phyloP scores from a whole-genome alignment of 352 stramenopile species.

The Blastocystis sp. region DNA sequence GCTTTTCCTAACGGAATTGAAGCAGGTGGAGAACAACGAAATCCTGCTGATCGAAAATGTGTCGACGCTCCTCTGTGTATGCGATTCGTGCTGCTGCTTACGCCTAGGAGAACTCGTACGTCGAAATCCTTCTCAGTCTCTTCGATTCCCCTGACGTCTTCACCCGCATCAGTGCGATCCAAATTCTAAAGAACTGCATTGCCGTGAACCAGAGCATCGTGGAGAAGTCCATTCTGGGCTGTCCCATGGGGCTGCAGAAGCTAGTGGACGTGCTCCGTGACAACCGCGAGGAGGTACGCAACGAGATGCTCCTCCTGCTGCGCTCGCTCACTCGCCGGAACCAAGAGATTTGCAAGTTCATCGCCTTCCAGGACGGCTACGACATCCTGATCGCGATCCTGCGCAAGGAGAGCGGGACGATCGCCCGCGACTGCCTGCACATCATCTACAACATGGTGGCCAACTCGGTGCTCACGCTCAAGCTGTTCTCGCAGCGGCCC shows the following conservation, averaged over 20 bases:
- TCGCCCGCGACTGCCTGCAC: constrained; percentile 69
- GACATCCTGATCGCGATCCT: constrained; percentile 71
- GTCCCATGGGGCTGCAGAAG: constrained; percentile 69
- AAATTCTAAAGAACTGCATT: constrained; percentile 66
- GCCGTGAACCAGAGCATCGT: constrained; percentile 68
- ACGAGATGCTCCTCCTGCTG: constrained; percentile 71
- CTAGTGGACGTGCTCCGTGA: constrained; percentile 70
- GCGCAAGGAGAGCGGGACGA: constrained; percentile 54
- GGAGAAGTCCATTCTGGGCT: constrained; percentile 70
- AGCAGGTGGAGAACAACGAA: constrained; percentile 62
- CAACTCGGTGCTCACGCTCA: constrained; percentile 69
- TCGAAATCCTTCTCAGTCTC: constrained; percentile 53
- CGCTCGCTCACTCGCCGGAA: constrained; percentile 69
- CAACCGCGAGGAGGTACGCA: constrained; percentile 69
- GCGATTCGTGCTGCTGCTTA: not conserved
- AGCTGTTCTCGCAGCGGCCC: constrained; percentile 70
- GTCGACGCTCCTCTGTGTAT: constrained; percentile 61
- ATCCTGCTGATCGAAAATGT: constrained; percentile 62
- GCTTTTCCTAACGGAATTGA: constrained; percentile 61
- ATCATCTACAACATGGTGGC: constrained; percentile 71
- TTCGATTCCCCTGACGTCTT: constrained; percentile 59
- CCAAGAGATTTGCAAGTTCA: constrained; percentile 71
- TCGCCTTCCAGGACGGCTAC: constrained; percentile 71
- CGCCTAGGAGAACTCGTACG: constrained; percentile 57
- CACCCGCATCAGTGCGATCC: constrained; percentile 24